Percentiles rank a stretch among this genome's conserved stretches.
Evolutionary conservation across 148 eudicot genomes (phyloP).

Genomic region (Spergularia marina): DNA sequence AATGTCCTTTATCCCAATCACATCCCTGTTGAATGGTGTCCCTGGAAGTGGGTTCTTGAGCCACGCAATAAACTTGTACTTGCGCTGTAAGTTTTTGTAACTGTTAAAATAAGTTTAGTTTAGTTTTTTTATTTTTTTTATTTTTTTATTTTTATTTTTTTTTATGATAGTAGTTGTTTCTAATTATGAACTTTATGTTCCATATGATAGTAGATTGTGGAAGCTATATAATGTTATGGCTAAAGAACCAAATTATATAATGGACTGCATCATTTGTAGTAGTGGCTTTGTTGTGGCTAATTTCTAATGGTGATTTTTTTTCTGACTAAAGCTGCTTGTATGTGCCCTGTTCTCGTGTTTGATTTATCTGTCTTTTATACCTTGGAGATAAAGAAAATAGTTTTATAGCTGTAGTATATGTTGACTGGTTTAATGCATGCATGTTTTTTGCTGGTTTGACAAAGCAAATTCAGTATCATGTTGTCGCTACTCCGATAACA

Average conservation of each 20-base stretch:
- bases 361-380: neutral
- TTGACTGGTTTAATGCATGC: too few species aligned
- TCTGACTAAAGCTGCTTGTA: too few species aligned
- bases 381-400: neutral
- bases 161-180: neutral
- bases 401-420: neutral
- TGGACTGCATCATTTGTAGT: neutral
- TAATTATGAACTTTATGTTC: neutral
- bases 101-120: neutral
- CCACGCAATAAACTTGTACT: slow-evolving; percentile 93
- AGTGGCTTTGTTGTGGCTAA: neutral
- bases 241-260: neutral
- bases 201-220: neutral
- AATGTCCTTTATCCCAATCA: slow-evolving; percentile 94
- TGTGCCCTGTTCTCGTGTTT: neutral
- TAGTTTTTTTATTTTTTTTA: too few species aligned
- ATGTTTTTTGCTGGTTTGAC: too few species aligned
- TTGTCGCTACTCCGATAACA: too few species aligned
- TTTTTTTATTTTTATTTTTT: too few species aligned
- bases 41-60: slow-evolving; percentile 96
- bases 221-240: neutral
- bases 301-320: neutral
- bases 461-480: too few species aligned
- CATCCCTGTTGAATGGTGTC: slow-evolving; percentile 89
- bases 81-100: slow-evolving; percentile 70